Conservation (phyloP, 176 grass and related monocot species). For the Ampelocalamus luodianensis region DNA sequence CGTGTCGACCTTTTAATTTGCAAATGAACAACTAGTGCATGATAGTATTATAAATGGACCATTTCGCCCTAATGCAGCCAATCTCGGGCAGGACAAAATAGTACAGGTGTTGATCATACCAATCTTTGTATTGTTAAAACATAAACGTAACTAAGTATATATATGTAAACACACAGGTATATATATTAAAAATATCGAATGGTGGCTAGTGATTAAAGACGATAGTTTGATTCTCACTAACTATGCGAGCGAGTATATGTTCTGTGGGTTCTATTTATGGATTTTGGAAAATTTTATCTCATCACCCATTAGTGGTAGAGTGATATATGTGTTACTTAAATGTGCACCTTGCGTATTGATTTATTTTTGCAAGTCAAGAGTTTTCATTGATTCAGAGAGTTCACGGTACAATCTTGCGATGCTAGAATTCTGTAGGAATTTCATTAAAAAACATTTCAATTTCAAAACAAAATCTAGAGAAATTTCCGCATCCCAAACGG, state of each 20-base stretch:
- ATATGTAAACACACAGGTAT: background rate
- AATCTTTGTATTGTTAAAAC: background rate
- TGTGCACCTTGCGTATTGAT: background rate
- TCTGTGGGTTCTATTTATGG: too few species aligned
- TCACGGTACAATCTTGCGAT: background rate
- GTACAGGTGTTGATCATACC: background rate
- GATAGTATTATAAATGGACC: slow-evolving; percentile 34
- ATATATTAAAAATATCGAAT: background rate
- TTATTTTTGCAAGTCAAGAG: background rate
- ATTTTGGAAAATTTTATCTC: too few species aligned
- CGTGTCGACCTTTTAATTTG: slow-evolving; percentile 30
- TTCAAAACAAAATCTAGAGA: background rate
- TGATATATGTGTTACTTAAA: too few species aligned
- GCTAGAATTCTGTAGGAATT: background rate
- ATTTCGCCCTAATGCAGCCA: slow-evolving; percentile 39
- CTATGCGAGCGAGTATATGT: background rate
- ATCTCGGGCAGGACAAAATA: slow-evolving; percentile 36
- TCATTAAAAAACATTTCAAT: background rate
- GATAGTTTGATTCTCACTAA: background rate
- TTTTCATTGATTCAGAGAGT: background rate
- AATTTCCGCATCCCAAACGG: background rate
- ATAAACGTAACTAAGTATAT: background rate
- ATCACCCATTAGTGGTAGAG: too few species aligned
- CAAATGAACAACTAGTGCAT: slow-evolving; percentile 33
- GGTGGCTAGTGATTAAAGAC: background rate